phyloP scores from a whole-genome alignment of 2,329 filamentous ascomycete species.

The Monosporascus ibericus region DNA sequence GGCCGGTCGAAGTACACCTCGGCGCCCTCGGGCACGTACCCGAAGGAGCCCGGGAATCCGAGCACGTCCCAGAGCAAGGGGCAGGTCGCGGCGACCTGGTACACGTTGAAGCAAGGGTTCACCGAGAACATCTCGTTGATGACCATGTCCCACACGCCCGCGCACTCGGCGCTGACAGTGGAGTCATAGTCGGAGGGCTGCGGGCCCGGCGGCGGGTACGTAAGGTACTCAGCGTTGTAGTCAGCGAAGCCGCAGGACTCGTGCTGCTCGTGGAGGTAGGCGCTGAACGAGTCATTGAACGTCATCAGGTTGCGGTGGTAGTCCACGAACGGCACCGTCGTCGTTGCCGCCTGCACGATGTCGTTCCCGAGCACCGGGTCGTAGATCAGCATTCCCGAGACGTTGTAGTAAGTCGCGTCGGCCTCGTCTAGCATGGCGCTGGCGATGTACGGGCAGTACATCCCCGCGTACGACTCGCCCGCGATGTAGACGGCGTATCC shows the following conservation, averaged over 20 bases:
- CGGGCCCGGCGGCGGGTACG: slow-evolving; percentile 55
- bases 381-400: slow-evolving; percentile 54
- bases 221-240: slow-evolving; percentile 49
- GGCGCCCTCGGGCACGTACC: slow-evolving; percentile 57
- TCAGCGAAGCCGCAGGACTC: slow-evolving; percentile 52
- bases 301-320: slow-evolving; percentile 49
- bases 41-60: slow-evolving; percentile 52
- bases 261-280: slow-evolving; percentile 44
- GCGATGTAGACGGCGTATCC: slow-evolving; percentile 49
- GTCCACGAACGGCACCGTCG: slow-evolving; percentile 49
- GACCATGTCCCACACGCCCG: slow-evolving; percentile 46
- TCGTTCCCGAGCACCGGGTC: slow-evolving; percentile 57
- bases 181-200: slow-evolving; percentile 42
- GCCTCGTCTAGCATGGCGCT: slow-evolving; percentile 43
- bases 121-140: slow-evolving; percentile 37
- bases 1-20: slow-evolving; percentile 64
- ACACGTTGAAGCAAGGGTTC: slow-evolving; percentile 69
- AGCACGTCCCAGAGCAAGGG: slow-evolving; percentile 57
- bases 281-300: slow-evolving; percentile 49
- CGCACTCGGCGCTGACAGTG: slow-evolving; percentile 41
- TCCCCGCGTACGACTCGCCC: slow-evolving; percentile 48
- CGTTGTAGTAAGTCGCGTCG: slow-evolving; percentile 42
- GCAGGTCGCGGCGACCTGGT: slow-evolving; percentile 61
- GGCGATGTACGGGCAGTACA: slow-evolving; percentile 52
- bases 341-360: slow-evolving; percentile 30